A percentile compares a stretch with the other conserved stretches of the same genome.
These are phyloP conservation scores for Irpex rosettiformis DNA, from an alignment of 1,284 basidiomycete genomes.

Conservation along the genomic window DNA sequence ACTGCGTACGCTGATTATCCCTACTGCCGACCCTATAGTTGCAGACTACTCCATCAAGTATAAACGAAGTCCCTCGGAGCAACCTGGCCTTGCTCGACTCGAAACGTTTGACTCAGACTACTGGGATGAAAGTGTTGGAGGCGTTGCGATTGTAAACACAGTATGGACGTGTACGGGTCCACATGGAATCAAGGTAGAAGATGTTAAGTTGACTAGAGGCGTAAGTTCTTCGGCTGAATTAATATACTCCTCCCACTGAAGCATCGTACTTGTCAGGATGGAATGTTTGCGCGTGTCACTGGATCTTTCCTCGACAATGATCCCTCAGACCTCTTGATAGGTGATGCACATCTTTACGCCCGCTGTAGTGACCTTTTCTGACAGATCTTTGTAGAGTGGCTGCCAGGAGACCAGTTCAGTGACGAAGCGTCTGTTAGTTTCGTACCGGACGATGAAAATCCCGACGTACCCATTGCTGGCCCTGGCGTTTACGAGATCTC, in stretches of 20 bases:
- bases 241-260: neutral
- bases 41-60: constrained; percentile 50
- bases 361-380: constrained; percentile 1
- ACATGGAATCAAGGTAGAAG: constrained; percentile 52
- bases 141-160: constrained; percentile 53
- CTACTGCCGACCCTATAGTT: constrained; percentile 53
- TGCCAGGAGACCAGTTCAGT: constrained; percentile 60
- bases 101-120: constrained; percentile 50
- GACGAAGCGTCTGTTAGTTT: constrained; percentile 52
- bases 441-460: constrained; percentile 38
- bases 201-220: constrained; percentile 41
- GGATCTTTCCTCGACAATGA: constrained; percentile 35
- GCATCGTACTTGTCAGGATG: constrained; percentile 35
- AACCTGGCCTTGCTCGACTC: constrained; percentile 49
- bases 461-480: constrained; percentile 35
- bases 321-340: constrained; percentile 32
- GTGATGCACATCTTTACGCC: constrained; percentile 15
- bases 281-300: constrained; percentile 41
- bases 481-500: constrained; percentile 57
- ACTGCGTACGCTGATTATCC: constrained; percentile 58
- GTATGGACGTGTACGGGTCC: constrained; percentile 50
- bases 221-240: constrained; percentile 33
- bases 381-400: constrained; percentile 45
- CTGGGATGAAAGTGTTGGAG: constrained; percentile 49
- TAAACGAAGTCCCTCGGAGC: constrained; percentile 32